Percentiles rank a stretch among this genome's conserved stretches.
These are phyloP conservation scores for Pycnococcus provasolii DNA, from an alignment of 139 green algal species.

Conservation along the genomic window DNA sequence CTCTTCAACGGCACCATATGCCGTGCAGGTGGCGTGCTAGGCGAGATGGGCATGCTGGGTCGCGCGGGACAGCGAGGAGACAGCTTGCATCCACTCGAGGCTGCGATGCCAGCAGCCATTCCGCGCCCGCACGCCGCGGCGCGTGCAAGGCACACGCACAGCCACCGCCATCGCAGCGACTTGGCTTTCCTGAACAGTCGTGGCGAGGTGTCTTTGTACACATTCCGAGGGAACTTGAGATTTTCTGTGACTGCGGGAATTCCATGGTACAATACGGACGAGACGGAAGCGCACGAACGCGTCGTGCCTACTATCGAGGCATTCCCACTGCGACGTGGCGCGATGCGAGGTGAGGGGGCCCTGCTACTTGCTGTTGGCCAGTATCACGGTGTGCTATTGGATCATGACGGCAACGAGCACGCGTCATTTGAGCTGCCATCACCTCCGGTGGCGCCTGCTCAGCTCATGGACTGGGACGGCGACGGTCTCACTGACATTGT, in stretches of 20 bases:
- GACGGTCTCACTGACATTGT: slow-evolving; percentile 81
- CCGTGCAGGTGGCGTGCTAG: background rate
- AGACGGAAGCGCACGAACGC: background rate
- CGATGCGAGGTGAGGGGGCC: slow-evolving; percentile 2
- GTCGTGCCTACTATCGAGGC: slow-evolving; percentile 55
- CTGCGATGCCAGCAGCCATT: slow-evolving; percentile 60
- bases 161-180: slow-evolving; percentile 2
- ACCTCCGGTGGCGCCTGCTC: slow-evolving; percentile 35
- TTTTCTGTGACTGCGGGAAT: too few relatives aligned
- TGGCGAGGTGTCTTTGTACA: slow-evolving; percentile 17
- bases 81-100: slow-evolving; percentile 27
- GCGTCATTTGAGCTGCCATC: slow-evolving; percentile 51
- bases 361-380: slow-evolving; percentile 38
- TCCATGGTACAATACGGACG: too few relatives aligned
- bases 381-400: slow-evolving; percentile 40
- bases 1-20: slow-evolving; percentile 80
- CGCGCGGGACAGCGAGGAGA: background rate
- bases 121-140: slow-evolving; percentile 27
- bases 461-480: slow-evolving; percentile 74
- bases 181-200: slow-evolving; percentile 16
- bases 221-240: too few relatives aligned
- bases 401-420: slow-evolving; percentile 50
- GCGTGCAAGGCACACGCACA: background rate
- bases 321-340: slow-evolving; percentile 44
- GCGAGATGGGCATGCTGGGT: slow-evolving; percentile 4